phyloP scores from a whole-genome alignment of 129 eudicot genomes.

The Arctium minus region DNA sequence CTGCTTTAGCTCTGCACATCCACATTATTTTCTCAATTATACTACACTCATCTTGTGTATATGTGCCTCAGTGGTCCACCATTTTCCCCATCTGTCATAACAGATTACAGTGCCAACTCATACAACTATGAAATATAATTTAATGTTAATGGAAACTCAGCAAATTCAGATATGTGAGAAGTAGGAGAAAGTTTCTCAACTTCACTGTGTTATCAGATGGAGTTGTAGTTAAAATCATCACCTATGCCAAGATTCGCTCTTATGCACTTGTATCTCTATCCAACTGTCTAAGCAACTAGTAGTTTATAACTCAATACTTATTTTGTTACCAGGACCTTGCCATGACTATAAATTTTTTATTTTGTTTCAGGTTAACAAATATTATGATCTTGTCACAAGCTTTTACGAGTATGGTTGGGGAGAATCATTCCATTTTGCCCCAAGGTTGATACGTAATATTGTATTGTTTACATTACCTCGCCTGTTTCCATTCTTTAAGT shows the following conservation, averaged over 20 bases:
- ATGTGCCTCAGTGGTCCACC: not conserved
- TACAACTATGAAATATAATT: not conserved
- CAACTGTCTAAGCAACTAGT: conserved; percentile 10
- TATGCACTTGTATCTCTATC: not conserved
- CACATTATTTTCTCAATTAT: not conserved
- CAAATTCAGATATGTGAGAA: not conserved
- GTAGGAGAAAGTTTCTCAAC: not conserved
- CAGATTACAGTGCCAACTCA: not conserved
- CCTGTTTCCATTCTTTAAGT: not conserved
- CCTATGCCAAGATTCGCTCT: not conserved
- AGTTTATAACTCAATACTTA: not conserved
- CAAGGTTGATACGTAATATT: conserved; percentile 47
- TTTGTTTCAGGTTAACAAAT: conserved; percentile 75
- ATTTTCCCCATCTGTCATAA: not conserved
- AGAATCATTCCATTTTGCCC: conserved; percentile 99
- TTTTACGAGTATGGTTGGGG: conserved; percentile 99
- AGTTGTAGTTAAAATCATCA: not conserved
- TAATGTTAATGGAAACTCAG: not conserved
- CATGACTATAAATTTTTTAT: not conserved
- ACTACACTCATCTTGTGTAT: not conserved
- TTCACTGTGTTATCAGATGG: not conserved
- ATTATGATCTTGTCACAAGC: conserved; percentile 95
- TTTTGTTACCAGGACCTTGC: not conserved
- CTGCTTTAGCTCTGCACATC: not conserved
- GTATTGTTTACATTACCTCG: not conserved